Evolutionary conservation across 768 basidiomycete species (phyloP).

Genomic region (Kwoniella dejecticola): DNA sequence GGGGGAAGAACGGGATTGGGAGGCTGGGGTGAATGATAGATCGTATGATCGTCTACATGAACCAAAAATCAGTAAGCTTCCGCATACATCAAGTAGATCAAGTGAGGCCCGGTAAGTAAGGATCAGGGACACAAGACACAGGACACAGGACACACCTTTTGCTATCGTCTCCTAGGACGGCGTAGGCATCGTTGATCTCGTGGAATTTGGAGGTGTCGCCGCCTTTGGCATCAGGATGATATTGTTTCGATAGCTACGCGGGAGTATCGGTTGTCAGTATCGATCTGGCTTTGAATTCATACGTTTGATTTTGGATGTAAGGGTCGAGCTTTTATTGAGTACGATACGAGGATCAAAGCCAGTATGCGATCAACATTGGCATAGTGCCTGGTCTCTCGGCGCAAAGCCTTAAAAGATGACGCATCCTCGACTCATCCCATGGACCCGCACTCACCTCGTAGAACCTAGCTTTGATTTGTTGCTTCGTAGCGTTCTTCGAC

Average conservation of each 20-base stretch:
- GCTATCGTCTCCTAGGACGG: slow-evolving; percentile 48
- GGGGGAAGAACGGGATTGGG: slow-evolving; percentile 43
- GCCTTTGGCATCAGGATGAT: slow-evolving; percentile 52
- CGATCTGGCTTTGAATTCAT: too few species aligned
- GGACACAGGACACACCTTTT: slow-evolving; percentile 39
- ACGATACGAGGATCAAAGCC: neutral
- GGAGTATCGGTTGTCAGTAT: neutral
- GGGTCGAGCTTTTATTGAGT: neutral
- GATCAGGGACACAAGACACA: too few species aligned
- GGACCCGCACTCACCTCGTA: slow-evolving; percentile 50
- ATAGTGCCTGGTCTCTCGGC: too few species aligned
- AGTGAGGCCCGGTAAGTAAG: too few species aligned
- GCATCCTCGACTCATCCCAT: too few species aligned
- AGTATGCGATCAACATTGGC: neutral
- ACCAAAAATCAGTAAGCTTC: neutral
- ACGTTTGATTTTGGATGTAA: too few species aligned
- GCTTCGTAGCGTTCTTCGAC: slow-evolving; percentile 42
- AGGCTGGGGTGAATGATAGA: slow-evolving; percentile 60
- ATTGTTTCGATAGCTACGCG: slow-evolving; percentile 49
- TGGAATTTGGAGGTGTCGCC: slow-evolving; percentile 48
- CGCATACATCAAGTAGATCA: too few species aligned
- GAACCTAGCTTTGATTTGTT: slow-evolving; percentile 54
- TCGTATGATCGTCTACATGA: slow-evolving; percentile 33
- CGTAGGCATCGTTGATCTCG: slow-evolving; percentile 53
- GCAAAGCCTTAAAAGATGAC: too few species aligned